phyloP scores from a whole-genome alignment of 352 stramenopile genomes.

The Globisporangium irregulare region DNA sequence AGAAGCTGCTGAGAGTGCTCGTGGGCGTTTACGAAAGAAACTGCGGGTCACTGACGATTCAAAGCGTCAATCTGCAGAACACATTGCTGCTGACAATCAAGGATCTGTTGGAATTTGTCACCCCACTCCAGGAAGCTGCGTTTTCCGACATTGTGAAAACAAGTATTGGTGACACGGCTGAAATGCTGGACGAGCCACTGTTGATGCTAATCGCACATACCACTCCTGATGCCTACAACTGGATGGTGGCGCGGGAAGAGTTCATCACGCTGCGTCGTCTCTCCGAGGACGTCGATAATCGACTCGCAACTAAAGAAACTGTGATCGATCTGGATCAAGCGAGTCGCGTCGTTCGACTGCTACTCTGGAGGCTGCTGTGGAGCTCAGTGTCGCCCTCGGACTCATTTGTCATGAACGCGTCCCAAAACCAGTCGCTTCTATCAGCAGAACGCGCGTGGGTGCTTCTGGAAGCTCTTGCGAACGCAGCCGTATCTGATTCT shows the following conservation, averaged over 20 bases:
- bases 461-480: slow-evolving; percentile 16
- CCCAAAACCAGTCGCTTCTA: neutral
- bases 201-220: slow-evolving; percentile 10
- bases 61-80: slow-evolving; percentile 20
- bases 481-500: neutral
- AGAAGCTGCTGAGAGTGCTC: slow-evolving; percentile 15
- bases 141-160: neutral
- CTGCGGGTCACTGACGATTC: neutral
- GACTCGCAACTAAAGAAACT: neutral
- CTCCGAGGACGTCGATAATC: neutral
- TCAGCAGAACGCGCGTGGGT: slow-evolving; percentile 11
- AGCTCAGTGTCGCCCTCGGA: slow-evolving; percentile 10
- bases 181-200: slow-evolving; percentile 1
- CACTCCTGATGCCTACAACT: neutral
- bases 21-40: slow-evolving; percentile 4
- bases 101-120: slow-evolving; percentile 18
- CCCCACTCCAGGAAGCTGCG: neutral
- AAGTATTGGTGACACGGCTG: neutral
- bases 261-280: neutral
- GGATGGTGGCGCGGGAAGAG: neutral
- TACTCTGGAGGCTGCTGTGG: slow-evolving; percentile 41
- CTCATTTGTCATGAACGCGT: too few species aligned
- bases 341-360: slow-evolving; percentile 15
- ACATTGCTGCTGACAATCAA: slow-evolving; percentile 33
- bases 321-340: neutral